Evolutionary conservation across 2,329 filamentous ascomycete genomes (phyloP).

Genomic region (Neurospora sp.): DNA sequence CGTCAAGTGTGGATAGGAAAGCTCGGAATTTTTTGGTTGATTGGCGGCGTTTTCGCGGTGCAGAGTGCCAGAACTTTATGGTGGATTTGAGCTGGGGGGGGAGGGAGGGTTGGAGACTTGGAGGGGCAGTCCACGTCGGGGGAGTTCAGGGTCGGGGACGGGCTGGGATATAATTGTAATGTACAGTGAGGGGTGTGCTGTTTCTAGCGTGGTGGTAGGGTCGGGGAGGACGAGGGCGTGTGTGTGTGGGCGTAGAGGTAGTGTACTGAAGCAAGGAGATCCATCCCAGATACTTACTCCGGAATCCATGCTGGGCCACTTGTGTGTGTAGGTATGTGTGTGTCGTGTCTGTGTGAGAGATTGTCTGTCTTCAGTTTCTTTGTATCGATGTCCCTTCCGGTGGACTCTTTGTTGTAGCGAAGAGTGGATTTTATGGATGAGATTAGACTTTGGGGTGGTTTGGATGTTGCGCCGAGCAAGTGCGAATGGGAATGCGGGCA

Average conservation of each 20-base stretch:
- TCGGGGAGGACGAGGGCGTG: neutral
- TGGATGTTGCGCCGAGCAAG: neutral
- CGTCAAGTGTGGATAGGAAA: neutral
- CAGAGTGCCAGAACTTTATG: conserved; percentile 1
- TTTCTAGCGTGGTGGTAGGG: neutral
- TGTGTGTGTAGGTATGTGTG: conserved; percentile 1
- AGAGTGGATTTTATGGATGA: neutral
- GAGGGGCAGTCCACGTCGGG: conserved; percentile 10
- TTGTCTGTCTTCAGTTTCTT: conserved; percentile 3
- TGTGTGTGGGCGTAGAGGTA: conserved; percentile 10
- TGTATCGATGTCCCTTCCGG: conserved; percentile 10
- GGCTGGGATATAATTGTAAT: neutral
- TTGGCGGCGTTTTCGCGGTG: neutral
- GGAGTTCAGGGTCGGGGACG: neutral
- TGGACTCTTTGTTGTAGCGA: conserved; percentile 8
- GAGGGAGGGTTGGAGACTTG: conserved; percentile 6
- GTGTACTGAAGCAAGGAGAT: conserved; percentile 4
- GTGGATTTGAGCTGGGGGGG: neutral
- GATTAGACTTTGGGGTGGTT: neutral
- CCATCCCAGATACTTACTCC: conserved; percentile 22
- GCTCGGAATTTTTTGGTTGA: neutral
- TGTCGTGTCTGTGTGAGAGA: neutral
- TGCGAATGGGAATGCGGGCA: neutral
- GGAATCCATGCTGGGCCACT: conserved; percentile 23
- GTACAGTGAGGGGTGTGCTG: neutral